Percentiles rank a stretch among this genome's conserved stretches.
Evolutionary conservation across 2,329 filamentous ascomycete species (phyloP).

Genomic region (Aureobasidium subglaciale): DNA sequence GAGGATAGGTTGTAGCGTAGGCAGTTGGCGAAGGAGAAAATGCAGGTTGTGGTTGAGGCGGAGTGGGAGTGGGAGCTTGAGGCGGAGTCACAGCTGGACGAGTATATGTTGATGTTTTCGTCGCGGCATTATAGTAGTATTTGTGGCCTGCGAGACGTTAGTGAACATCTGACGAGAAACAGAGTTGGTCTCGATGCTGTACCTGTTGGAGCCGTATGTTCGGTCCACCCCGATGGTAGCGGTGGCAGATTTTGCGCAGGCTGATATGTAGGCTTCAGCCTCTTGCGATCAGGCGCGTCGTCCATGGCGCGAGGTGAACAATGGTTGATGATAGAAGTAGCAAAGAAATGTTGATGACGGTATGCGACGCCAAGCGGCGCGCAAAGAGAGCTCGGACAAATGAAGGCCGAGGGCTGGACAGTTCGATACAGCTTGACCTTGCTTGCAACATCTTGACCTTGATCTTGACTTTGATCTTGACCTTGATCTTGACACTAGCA

Average conservation of each 20-base stretch:
- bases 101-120: slow-evolving; percentile 80
- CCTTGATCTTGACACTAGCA: not conserved
- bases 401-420: slow-evolving; percentile 6
- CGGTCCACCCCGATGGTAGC: slow-evolving; percentile 78
- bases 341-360: not conserved
- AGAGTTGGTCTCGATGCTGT: not conserved
- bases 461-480: too few relatives aligned
- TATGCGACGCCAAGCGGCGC: not conserved
- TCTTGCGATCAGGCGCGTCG: slow-evolving; percentile 30
- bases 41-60: slow-evolving; percentile 17
- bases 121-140: slow-evolving; percentile 80
- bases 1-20: not conserved
- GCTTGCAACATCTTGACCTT: too few relatives aligned
- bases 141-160: slow-evolving; percentile 43
- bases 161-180: not conserved
- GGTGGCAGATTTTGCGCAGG: slow-evolving; percentile 46
- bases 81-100: slow-evolving; percentile 47
- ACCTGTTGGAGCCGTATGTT: slow-evolving; percentile 78
- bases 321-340: not conserved
- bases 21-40: slow-evolving; percentile 1
- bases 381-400: slow-evolving; percentile 3
- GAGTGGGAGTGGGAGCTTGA: not conserved
- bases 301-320: slow-evolving; percentile 5
- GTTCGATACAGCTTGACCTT: not conserved
- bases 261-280: slow-evolving; percentile 74